A percentile compares a stretch with the other conserved stretches of the same genome.
These are phyloP conservation scores for Haematococcus sp. DNA, from an alignment of 139 green algal species.

Conservation along the genomic window DNA sequence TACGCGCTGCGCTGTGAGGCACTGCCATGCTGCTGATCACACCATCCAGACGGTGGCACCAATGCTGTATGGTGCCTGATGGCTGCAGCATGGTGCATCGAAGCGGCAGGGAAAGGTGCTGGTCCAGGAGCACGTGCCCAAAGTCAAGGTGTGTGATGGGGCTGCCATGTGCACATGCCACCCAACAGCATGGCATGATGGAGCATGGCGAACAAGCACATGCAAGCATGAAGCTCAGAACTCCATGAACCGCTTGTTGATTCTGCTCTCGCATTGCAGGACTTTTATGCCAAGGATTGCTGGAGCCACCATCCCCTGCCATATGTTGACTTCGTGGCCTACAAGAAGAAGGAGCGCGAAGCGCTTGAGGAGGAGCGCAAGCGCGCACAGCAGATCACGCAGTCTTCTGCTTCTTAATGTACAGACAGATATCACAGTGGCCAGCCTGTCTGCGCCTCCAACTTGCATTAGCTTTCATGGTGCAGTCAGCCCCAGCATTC, in stretches of 20 bases:
- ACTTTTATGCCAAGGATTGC: constrained; percentile 89
- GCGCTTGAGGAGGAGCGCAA: constrained; percentile 57
- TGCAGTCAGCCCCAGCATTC: too few relatives aligned
- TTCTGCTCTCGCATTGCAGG: constrained; percentile 40
- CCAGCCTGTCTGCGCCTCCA: too few relatives aligned
- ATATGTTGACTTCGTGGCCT: constrained; percentile 80
- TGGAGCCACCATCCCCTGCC: constrained; percentile 89
- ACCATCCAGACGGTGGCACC: too few relatives aligned
- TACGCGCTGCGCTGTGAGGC: too few relatives aligned
- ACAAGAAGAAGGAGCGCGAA: constrained; percentile 58
- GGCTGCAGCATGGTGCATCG: constrained; percentile 65
- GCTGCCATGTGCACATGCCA: neutral
- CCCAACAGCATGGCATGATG: too few relatives aligned
- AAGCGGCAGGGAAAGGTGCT: constrained; percentile 80
- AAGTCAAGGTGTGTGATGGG: constrained; percentile 77
- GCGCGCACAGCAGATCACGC: constrained; percentile 4
- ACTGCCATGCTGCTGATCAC: too few relatives aligned
- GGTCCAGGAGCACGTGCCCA: constrained; percentile 92
- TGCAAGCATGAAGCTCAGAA: too few relatives aligned
- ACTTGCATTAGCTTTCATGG: too few relatives aligned
- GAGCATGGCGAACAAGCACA: too few relatives aligned
- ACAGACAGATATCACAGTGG: too few relatives aligned
- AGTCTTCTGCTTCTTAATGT: too few relatives aligned
- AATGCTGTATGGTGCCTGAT: neutral
- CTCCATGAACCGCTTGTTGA: neutral